Evolutionary conservation across 257 asterid genomes (phyloP), one percentile per base, ranked within the genome.

Genomic region (Salvia hispanica): DNA sequence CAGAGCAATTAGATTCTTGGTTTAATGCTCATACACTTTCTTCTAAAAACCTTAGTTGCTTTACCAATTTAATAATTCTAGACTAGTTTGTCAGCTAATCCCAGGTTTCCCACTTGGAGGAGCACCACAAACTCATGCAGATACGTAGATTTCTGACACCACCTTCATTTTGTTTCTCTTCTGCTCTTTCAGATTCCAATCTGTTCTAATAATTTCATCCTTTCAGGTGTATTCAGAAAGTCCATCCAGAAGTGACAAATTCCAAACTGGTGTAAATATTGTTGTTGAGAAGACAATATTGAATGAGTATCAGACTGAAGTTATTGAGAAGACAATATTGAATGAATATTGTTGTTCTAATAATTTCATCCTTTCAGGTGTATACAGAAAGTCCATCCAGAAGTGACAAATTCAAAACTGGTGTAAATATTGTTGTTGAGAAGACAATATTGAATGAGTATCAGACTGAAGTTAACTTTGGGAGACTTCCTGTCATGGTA

Each of bases 401-500:
- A 70, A 85, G 90, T 58, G 97, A 90, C 79, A 88, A 93, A 79
- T 87, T 88, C 81, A 84, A 85, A 80, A 86, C 96, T 25, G 97
- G 95, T 53, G 80, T 55, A 33, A 89, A 82, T 9, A 77, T 62
- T 40, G 34, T 45, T 62, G 84, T 88, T 63, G 87, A 81, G 71
- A 83, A 81, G 78, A 84, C 76, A 15, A 9, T 61, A 44, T 70
- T 73, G 58, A 67, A 47, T n/a, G n/a, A n/a, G n/a, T 57, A 90
- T 58, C 55, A 52, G 4, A 53, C 61, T 51, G 86, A 73, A 9
- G 68, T 84, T 14, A 48, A 66, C 63, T 73, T 88, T 56, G 99
- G 99, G 64, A 88, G 84, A 75, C 85, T 93, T 12, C 99, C 99
- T 9, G 89, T 93, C 52, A 93, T 93, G 99, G 97, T 90, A 56